Evolutionary conservation across 371 early-diverging fungal species (phyloP), one percentile per base, ranked within the genome.

Genomic region (Mortierella sp.): DNA sequence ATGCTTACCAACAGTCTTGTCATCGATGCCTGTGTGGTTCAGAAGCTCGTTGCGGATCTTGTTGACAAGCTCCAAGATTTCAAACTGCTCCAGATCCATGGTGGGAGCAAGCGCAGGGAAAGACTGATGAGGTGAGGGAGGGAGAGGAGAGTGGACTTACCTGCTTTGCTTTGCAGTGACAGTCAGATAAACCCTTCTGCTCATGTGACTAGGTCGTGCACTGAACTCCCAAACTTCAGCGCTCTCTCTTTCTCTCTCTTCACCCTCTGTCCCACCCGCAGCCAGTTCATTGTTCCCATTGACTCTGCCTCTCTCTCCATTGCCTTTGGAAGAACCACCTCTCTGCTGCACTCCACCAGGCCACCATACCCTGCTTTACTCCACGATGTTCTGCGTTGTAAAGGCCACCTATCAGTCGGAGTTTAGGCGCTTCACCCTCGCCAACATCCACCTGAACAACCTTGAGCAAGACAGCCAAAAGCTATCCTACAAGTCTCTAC

Each of bases 1-100:
- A 8, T 18, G 49, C 79, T 41, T 83, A 86, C 89, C 89, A 54
- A 88, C 56, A 9, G 84, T 90, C 80, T 94, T 95, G 82, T 97
- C 98, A 56, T 89, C 88, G 61, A 97, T 82, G n/a, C 94, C 96
- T 14, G 89, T 91, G 76, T 98, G 98, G 80, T 97, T 98, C 48
- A 89, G 78, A 27, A 98, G 83, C 81, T 98, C 99, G 64, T 87
- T 91, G 28, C 93, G 87, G 58, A 98, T 89, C 80, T 96, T 95
- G 72, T 90, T 88, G n/a, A 98, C 93, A 52, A 98, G 84, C 51
- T 95, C 92, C 56, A 96, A 86, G 59, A 91, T 86, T 76, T 96
- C 98, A 27, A 98, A 87, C 71, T 93, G 87, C 71, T 91, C 87
- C 64, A 95, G 74, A 63, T 91, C 94, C 66, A 69, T 76, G 53